Percentiles rank a stretch among this genome's conserved stretches.
These are phyloP conservation scores for Cardamine chenopodiifolia DNA, from an alignment of 345 rosid genomes.

Conservation along the genomic window DNA sequence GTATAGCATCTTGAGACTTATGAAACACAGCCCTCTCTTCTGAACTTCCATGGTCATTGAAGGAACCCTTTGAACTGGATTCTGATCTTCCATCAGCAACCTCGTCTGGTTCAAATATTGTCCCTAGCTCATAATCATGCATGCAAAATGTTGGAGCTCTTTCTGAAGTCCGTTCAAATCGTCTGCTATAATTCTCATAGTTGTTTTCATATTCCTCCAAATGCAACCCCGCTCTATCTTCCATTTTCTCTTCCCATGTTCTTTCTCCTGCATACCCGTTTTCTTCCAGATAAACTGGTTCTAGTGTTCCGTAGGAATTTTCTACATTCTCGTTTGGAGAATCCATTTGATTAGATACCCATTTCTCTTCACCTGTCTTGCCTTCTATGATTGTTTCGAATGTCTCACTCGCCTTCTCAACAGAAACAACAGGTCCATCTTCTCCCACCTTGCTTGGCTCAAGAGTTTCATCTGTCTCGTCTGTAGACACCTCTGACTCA, in stretches of 20 bases:
- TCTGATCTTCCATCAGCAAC: constrained; percentile 12
- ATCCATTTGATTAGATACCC: constrained; percentile 16
- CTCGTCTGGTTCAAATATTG: constrained; percentile 18
- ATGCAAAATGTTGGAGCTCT: constrained; percentile 10
- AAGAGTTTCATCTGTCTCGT: constrained; percentile 20
- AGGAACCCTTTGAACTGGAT: constrained; percentile 22
- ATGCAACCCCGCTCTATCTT: constrained; percentile 42
- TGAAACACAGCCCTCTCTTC: constrained; percentile 1
- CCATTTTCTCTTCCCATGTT: constrained; percentile 34
- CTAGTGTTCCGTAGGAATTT: constrained; percentile 13
- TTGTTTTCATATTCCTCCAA: constrained; percentile 43
- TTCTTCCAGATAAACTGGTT: constrained; percentile 25
- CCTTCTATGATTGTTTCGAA: constrained; percentile 1
- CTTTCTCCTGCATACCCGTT: constrained; percentile 30
- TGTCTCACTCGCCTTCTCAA: constrained; percentile 5
- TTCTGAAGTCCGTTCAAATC: constrained; percentile 30
- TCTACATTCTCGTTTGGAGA: background rate
- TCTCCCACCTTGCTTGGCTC: constrained; percentile 12
- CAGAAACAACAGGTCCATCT: constrained; percentile 10
- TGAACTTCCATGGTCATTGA: constrained; percentile 16
- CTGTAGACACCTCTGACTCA: constrained; percentile 16
- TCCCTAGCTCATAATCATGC: constrained; percentile 21
- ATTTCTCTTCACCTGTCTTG: constrained; percentile 19
- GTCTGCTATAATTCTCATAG: constrained; percentile 21
- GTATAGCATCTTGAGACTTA: constrained; percentile 7